Conservation (phyloP, 106 monocot species). For the Cymbidium sinense region DNA sequence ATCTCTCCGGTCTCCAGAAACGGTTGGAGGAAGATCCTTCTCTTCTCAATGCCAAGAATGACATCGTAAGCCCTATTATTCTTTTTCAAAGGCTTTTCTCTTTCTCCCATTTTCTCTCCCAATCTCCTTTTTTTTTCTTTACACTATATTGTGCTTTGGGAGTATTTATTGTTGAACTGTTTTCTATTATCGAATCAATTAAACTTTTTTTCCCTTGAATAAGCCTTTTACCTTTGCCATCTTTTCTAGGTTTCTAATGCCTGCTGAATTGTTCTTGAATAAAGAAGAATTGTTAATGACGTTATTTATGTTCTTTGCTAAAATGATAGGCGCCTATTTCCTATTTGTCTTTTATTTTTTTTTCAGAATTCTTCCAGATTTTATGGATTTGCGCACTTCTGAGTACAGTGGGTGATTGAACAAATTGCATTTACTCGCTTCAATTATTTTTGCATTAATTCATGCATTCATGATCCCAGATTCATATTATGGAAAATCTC, state of each 20-base stretch:
- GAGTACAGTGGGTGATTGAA: neutral
- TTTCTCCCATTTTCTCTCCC: neutral
- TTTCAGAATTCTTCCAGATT: neutral
- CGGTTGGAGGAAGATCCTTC: slow-evolving; percentile 59
- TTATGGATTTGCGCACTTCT: neutral
- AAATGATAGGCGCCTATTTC: neutral
- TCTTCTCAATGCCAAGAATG: slow-evolving; percentile 65
- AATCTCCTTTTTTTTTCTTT: neutral
- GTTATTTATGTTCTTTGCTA: too few relatives aligned
- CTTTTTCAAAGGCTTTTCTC: neutral
- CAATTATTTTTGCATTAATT: neutral
- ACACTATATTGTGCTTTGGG: neutral
- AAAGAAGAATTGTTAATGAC: too few relatives aligned
- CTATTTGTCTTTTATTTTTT: neutral
- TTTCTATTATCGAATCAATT: neutral
- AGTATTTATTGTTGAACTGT: neutral
- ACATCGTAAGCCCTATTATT: slow-evolving; percentile 33
- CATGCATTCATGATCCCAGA: neutral
- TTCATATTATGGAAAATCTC: too few relatives aligned
- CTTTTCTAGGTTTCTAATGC: neutral
- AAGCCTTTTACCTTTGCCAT: too few relatives aligned
- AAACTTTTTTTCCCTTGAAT: neutral
- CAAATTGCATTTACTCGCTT: neutral
- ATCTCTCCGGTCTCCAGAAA: slow-evolving; percentile 64
- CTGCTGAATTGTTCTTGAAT: neutral